Conservation (phyloP, 139 green algal species). For the Edaphochlamys debaryana region DNA sequence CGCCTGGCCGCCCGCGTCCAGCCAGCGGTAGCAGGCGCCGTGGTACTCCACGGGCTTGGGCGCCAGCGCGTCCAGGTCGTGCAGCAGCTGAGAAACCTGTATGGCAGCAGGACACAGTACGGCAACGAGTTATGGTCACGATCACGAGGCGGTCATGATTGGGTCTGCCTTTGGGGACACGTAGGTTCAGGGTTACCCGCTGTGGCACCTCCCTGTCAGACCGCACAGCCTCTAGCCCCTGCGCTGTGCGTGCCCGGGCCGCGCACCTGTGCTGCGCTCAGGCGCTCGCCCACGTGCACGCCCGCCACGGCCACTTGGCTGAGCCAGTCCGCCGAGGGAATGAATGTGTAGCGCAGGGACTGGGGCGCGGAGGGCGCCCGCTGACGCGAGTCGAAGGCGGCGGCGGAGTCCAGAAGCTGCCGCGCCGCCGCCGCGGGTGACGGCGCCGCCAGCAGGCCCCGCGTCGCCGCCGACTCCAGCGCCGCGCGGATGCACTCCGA, state of each 20-base stretch:
- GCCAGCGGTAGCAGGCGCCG: constrained; percentile 11
- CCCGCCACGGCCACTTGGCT: constrained; percentile 5
- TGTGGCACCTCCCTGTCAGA: too few relatives aligned
- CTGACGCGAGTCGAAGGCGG: constrained; percentile 19
- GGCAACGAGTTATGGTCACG: too few relatives aligned
- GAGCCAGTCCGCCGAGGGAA: constrained; percentile 5
- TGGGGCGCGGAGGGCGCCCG: background rate
- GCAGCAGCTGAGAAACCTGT: constrained; percentile 26
- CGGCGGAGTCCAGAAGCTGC: background rate
- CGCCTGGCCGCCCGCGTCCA: background rate
- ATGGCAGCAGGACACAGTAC: too few relatives aligned
- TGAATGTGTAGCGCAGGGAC: constrained; percentile 23
- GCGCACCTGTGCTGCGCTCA: background rate
- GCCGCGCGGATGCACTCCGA: constrained; percentile 20
- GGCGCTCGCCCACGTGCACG: background rate
- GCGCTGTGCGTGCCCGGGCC: too few relatives aligned
- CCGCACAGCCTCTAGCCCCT: too few relatives aligned
- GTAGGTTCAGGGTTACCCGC: too few relatives aligned
- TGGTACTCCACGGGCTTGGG: constrained; percentile 5
- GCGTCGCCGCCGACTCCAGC: background rate
- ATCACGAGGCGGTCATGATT: too few relatives aligned
- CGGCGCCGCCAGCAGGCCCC: background rate
- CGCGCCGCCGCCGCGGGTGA: background rate
- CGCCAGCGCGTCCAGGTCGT: constrained; percentile 8
- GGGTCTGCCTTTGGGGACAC: too few relatives aligned